Conservation (phyloP, 495 filamentous ascomycete genomes). For the Penicillium nucicola region DNA sequence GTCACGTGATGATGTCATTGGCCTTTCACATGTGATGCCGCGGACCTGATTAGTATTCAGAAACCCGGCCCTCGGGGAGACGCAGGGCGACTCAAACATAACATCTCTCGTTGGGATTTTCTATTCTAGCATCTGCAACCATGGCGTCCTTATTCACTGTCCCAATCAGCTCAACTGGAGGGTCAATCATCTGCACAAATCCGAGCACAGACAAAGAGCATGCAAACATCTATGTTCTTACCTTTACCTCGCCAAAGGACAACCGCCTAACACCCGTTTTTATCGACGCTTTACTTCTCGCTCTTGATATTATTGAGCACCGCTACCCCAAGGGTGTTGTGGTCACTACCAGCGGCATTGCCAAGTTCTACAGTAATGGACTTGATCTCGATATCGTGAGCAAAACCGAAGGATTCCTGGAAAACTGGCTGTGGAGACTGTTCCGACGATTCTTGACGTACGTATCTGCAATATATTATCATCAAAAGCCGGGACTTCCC, state of each 20-base stretch:
- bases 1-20: slow-evolving; percentile 7
- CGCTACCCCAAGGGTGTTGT: slow-evolving; percentile 65
- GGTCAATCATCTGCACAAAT: slow-evolving; percentile 54
- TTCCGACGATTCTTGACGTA: slow-evolving; percentile 61
- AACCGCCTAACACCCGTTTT: slow-evolving; percentile 70
- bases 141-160: slow-evolving; percentile 43
- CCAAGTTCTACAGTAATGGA: slow-evolving; percentile 82
- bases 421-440: slow-evolving; percentile 54
- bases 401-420: slow-evolving; percentile 49
- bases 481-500: not conserved
- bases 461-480: not conserved
- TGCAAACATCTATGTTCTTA: slow-evolving; percentile 63
- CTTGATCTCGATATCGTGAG: slow-evolving; percentile 62
- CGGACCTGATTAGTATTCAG: slow-evolving; percentile 24
- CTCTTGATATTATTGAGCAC: slow-evolving; percentile 71
- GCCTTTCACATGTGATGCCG: slow-evolving; percentile 22
- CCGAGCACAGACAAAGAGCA: slow-evolving; percentile 38
- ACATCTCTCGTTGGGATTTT: not conserved
- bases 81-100: not conserved
- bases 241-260: slow-evolving; percentile 66
- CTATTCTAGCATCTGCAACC: slow-evolving; percentile 4
- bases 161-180: slow-evolving; percentile 43
- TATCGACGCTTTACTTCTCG: slow-evolving; percentile 60
- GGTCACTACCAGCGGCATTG: slow-evolving; percentile 67
- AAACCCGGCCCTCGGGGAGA: too few relatives aligned